Evolutionary conservation across 2,329 filamentous ascomycete species (phyloP).

Genomic region (Harringtonia aguacate): DNA sequence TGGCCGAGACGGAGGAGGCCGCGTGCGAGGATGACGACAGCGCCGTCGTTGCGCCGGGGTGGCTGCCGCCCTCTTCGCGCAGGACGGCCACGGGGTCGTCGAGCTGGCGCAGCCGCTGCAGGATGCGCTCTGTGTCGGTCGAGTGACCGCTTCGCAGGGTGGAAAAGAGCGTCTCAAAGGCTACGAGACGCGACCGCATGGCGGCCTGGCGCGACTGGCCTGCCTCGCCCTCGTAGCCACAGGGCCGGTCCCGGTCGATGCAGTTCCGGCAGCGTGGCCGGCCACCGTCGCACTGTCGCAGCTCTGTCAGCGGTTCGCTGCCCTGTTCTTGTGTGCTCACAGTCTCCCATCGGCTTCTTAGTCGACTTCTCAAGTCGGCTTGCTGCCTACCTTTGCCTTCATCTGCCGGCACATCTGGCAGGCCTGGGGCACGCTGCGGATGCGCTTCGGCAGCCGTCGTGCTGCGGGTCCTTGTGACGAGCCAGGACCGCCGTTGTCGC

Average conservation of each 20-base stretch:
- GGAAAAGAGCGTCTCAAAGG: constrained; percentile 17
- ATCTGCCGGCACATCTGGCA: constrained; percentile 18
- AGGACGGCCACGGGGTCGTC: constrained; percentile 9
- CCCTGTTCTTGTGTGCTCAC: background rate
- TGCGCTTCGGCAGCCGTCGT: constrained; percentile 7
- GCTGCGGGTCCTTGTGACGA: background rate
- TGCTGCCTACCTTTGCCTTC: constrained; percentile 16
- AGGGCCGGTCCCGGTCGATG: constrained; percentile 15
- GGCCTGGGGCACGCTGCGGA: constrained; percentile 17
- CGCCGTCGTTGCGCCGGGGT: background rate
- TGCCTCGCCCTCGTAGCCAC: constrained; percentile 20
- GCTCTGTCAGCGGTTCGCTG: background rate
- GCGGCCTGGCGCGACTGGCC: constrained; percentile 20
- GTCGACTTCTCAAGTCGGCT: no score
- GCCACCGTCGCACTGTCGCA: constrained; percentile 22
- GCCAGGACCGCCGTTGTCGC: no score
- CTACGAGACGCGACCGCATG: constrained; percentile 17
- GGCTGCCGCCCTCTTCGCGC: constrained; percentile 1
- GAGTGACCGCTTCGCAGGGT: constrained; percentile 13
- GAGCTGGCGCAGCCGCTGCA: constrained; percentile 15
- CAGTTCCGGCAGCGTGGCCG: constrained; percentile 20
- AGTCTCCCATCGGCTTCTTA: no score
- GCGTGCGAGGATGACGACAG: background rate
- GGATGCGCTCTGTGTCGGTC: constrained; percentile 15
- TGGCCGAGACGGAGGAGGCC: background rate